A percentile compares a stretch with the other conserved stretches of the same genome.
Evolutionary conservation across 208 protist genomes (phyloP).

Genomic region (Leishmania tropica): DNA sequence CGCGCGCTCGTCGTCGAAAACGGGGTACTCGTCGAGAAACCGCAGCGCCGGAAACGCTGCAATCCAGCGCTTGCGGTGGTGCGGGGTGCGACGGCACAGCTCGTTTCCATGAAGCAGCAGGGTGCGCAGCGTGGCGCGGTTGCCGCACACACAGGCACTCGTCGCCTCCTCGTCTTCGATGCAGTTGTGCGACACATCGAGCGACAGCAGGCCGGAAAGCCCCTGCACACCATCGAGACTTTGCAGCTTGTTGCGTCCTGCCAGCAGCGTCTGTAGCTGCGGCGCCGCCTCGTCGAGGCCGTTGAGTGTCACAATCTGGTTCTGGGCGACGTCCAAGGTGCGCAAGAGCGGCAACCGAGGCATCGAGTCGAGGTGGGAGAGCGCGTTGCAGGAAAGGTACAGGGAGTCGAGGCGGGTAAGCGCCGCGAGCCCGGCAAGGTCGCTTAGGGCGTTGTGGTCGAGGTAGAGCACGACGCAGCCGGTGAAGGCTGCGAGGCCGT

Average conservation of each 20-base stretch:
- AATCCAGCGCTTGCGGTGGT: slow-evolving; percentile 90
- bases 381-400: slow-evolving; percentile 88
- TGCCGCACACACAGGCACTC: slow-evolving; percentile 22
- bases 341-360: slow-evolving; percentile 62
- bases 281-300: slow-evolving; percentile 45
- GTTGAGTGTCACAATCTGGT: slow-evolving; percentile 51
- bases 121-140: slow-evolving; percentile 57
- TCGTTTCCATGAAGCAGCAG: slow-evolving; percentile 86
- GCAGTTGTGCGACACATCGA: slow-evolving; percentile 81
- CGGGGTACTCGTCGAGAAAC: slow-evolving; percentile 77
- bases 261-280: slow-evolving; percentile 60
- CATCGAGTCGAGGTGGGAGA: slow-evolving; percentile 66
- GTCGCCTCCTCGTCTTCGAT: slow-evolving; percentile 35
- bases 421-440: slow-evolving; percentile 72
- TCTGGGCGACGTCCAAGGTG: slow-evolving; percentile 89
- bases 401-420: slow-evolving; percentile 70
- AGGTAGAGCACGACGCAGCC: slow-evolving; percentile 90
- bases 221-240: slow-evolving; percentile 13
- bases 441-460: slow-evolving; percentile 87
- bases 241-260: slow-evolving; percentile 51
- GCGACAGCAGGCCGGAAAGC: slow-evolving; percentile 21
- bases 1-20: slow-evolving; percentile 69
- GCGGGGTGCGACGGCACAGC: slow-evolving; percentile 38
- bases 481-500: slow-evolving; percentile 72
- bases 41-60: slow-evolving; percentile 45